Evolutionary conservation across 208 protist species (phyloP).

Genomic region (Trypanosoma theileri): DNA sequence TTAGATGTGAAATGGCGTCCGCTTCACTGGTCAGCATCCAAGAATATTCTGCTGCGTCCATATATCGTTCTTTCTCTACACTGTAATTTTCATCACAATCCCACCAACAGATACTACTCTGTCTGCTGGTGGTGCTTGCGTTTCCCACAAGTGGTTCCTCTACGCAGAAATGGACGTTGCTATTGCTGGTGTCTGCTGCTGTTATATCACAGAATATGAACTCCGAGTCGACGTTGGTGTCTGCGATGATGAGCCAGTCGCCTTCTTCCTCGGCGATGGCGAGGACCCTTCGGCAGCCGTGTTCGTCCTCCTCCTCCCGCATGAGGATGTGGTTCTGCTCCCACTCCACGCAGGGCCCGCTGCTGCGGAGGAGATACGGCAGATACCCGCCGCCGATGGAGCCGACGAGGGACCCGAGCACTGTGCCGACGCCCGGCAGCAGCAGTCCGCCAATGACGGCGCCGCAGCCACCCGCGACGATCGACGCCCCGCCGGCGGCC

Average conservation of each 20-base stretch:
- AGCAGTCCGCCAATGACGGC: slow-evolving; percentile 48
- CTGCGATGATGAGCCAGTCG: slow-evolving; percentile 26
- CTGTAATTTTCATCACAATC: neutral
- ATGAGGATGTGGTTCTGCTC: neutral
- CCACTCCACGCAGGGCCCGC: slow-evolving; percentile 30
- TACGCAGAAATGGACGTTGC: neutral
- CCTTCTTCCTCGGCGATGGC: slow-evolving; percentile 24
- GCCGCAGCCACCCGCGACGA: slow-evolving; percentile 52
- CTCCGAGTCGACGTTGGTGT: slow-evolving; percentile 12
- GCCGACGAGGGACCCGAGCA: slow-evolving; percentile 41
- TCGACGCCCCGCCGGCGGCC: slow-evolving; percentile 31
- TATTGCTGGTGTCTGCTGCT: neutral
- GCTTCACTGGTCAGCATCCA: too few relatives aligned
- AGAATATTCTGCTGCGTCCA: neutral
- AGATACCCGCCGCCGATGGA: slow-evolving; percentile 37
- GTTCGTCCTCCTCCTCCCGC: neutral
- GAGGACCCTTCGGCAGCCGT: slow-evolving; percentile 3
- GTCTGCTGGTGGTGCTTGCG: too few relatives aligned
- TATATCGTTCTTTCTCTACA: neutral
- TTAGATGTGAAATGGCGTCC: neutral
- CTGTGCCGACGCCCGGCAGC: slow-evolving; percentile 71
- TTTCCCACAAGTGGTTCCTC: too few relatives aligned
- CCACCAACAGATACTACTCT: neutral
- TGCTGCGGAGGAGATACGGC: slow-evolving; percentile 34
- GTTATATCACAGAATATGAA: slow-evolving; percentile 9